A percentile compares a stretch with the other conserved stretches of the same genome.
phyloP scores from a whole-genome alignment of 2,329 filamentous ascomycete species.

The Fusarium euwallaceae region DNA sequence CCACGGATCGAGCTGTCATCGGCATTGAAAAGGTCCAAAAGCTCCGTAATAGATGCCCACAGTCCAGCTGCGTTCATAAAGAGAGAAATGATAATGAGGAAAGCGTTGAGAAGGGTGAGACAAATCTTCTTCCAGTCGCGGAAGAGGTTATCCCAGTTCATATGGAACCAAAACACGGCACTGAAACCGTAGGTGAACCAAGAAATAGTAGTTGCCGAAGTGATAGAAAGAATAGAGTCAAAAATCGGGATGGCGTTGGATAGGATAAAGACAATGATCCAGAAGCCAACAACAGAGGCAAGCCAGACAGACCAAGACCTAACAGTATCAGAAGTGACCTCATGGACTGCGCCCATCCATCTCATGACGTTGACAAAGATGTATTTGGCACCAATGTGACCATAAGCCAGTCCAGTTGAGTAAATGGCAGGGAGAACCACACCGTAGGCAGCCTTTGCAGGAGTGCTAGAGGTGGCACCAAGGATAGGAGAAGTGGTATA shows the following conservation, averaged over 20 bases:
- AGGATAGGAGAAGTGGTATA: slow-evolving; percentile 40
- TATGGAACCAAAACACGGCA: slow-evolving; percentile 30
- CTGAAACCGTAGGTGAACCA: slow-evolving; percentile 37
- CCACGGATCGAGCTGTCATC: slow-evolving; percentile 21
- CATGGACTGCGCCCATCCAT: slow-evolving; percentile 1
- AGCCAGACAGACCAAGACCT: slow-evolving; percentile 40
- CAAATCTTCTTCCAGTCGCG: slow-evolving; percentile 32
- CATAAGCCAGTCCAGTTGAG: slow-evolving; percentile 33
- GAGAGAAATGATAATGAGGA: slow-evolving; percentile 25
- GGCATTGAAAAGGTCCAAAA: slow-evolving; percentile 12
- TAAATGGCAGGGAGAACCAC: slow-evolving; percentile 41
- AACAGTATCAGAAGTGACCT: slow-evolving; percentile 15
- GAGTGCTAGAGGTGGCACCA: slow-evolving; percentile 33
- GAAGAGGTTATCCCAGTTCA: slow-evolving; percentile 17
- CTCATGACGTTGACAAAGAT: slow-evolving; percentile 12
- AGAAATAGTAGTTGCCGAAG: slow-evolving; percentile 29
- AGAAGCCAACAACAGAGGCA: slow-evolving; percentile 24
- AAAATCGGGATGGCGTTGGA: slow-evolving; percentile 40
- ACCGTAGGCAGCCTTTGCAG: slow-evolving; percentile 43
- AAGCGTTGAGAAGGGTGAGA: slow-evolving; percentile 26
- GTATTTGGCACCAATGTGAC: slow-evolving; percentile 39
- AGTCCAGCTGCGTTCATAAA: slow-evolving; percentile 34
- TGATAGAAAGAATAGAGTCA: slow-evolving; percentile 37
- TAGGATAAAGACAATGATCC: slow-evolving; percentile 35
- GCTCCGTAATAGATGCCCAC: slow-evolving; percentile 25